Conservation (phyloP, 2,329 filamentous ascomycete species). For the Diaporthe ilicicola region DNA sequence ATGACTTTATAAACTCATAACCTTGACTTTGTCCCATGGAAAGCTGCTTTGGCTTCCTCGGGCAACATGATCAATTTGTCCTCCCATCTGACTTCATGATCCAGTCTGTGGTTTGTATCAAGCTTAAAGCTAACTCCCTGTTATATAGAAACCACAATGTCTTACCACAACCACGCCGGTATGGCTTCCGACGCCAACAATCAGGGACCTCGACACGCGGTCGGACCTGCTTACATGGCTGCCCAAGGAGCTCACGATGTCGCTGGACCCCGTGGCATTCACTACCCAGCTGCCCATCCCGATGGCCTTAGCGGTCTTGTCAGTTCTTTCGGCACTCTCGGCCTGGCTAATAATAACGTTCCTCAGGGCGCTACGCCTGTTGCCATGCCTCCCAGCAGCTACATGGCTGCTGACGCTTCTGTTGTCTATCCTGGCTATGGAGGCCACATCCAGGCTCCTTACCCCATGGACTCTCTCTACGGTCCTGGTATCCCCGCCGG, state of each 20-base stretch:
- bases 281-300: conserved; percentile 36
- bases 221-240: conserved; percentile 36
- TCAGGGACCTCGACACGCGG: conserved; percentile 35
- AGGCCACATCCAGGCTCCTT: conserved; percentile 29
- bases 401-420: conserved; percentile 37
- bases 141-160: conserved; percentile 34
- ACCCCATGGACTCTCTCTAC: conserved; percentile 39
- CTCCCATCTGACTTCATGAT: no score
- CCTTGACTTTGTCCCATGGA: no score
- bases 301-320: conserved; percentile 34
- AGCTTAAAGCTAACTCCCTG: conserved; percentile 26
- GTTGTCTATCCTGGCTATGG: conserved; percentile 36
- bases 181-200: conserved; percentile 39
- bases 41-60: neutral
- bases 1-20: no score
- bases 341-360: conserved; percentile 36
- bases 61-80: neutral
- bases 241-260: conserved; percentile 38
- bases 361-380: conserved; percentile 37
- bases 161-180: conserved; percentile 37
- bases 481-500: conserved; percentile 35
- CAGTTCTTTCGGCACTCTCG: conserved; percentile 35
- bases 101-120: neutral
- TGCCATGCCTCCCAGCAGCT: conserved; percentile 35
- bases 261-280: conserved; percentile 36